Evolutionary conservation across 768 basidiomycete species (phyloP).

Genomic region (Kwoniella sp.): DNA sequence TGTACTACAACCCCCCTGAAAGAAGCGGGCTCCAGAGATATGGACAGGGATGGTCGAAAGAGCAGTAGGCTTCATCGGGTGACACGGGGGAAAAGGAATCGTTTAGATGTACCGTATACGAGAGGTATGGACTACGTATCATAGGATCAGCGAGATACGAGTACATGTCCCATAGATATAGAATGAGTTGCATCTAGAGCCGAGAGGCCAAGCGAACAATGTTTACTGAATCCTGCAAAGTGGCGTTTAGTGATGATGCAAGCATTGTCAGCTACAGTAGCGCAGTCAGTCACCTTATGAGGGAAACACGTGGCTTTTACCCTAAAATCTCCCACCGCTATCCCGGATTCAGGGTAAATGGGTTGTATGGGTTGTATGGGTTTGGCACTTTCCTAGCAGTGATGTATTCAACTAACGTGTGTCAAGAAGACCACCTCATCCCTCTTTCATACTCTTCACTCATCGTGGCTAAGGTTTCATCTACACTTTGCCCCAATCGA

Average conservation of each 20-base stretch:
- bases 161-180: no score
- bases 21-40: conserved; percentile 40
- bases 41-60: conserved; percentile 32
- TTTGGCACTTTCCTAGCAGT: background rate
- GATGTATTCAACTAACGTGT: background rate
- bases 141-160: no score
- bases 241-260: background rate
- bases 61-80: conserved; percentile 4
- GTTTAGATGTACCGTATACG: no score
- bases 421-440: no score
- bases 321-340: background rate
- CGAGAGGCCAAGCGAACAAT: no score
- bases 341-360: background rate
- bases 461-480: no score
- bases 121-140: no score
- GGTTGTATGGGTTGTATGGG: background rate
- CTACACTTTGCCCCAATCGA: no score
- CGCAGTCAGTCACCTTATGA: background rate
- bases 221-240: background rate
- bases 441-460: no score
- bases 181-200: no score
- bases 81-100: no score
- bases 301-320: background rate
- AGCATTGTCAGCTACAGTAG: background rate
- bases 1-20: conserved; percentile 53